phyloP scores from a whole-genome alignment of 1,284 basidiomycete genomes.

The Singerocomus inundabilis region DNA sequence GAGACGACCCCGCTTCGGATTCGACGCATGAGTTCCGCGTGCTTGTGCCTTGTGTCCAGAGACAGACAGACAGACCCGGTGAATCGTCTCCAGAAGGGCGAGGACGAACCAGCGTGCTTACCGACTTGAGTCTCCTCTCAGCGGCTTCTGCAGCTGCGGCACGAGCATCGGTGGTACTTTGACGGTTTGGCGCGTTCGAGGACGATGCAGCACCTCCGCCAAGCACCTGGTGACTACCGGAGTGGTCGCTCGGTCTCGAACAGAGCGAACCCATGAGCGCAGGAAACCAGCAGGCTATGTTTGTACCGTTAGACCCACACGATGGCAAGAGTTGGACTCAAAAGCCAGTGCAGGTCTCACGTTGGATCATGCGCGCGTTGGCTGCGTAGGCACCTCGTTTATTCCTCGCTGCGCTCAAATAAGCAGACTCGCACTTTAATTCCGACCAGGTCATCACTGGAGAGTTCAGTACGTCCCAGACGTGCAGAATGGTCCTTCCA shows the following conservation, averaged over 20 bases:
- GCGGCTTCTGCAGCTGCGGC: conserved; percentile 68
- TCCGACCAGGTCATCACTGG: no score
- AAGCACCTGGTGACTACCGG: conserved; percentile 56
- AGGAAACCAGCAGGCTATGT: no score
- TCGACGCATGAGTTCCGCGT: conserved; percentile 57
- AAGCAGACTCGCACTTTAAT: conserved; percentile 2
- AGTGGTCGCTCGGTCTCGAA: conserved; percentile 54
- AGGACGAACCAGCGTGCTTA: conserved; percentile 41
- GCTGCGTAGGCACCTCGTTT: conserved; percentile 24
- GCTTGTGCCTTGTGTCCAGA: conserved; percentile 44
- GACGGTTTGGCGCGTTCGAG: conserved; percentile 29
- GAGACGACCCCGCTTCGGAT: conserved; percentile 65
- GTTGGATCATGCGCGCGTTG: conserved; percentile 12
- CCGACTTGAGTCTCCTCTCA: conserved; percentile 61
- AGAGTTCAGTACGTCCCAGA: neutral
- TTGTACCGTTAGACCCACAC: no score
- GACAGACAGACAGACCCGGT: conserved; percentile 13
- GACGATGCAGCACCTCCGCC: conserved; percentile 32
- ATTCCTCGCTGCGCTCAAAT: conserved; percentile 17
- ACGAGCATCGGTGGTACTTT: conserved; percentile 45
- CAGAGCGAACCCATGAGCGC: conserved; percentile 73
- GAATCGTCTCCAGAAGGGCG: conserved; percentile 19
- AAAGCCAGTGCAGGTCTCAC: conserved; percentile 14
- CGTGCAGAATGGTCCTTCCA: neutral
- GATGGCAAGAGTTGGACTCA: neutral